Conservation (phyloP, 176 grass and related monocot genomes). For the barley (Hordeum vulgare) region MorexV3_pseudomolecules_assembly NC_058518.1:497747749-497748248, state of each 20-base stretch:
- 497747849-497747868: not conserved
- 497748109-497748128: not conserved
- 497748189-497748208: not conserved
- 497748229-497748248: not conserved
- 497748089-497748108: not conserved
- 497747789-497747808: conserved; percentile 38
- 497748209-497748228: not conserved
- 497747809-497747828: conserved; percentile 37
- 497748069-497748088: not conserved
- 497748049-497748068: not conserved
- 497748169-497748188: not conserved
- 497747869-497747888: not conserved
- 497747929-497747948: not conserved
- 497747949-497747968: not conserved
- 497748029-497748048: no score
- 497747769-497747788: conserved; percentile 44
- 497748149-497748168: not conserved
- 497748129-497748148: not conserved
- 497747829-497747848: conserved; percentile 2
- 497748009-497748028: no score
- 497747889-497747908: not conserved
- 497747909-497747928: not conserved
- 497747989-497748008: not conserved
- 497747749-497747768: conserved; percentile 58
- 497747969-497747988: not conserved